A percentile compares a stretch with the other conserved stretches of the same genome.
Conservation (phyloP, 805 yeast genomes). For the Monosporozyma siamensis region DNA sequence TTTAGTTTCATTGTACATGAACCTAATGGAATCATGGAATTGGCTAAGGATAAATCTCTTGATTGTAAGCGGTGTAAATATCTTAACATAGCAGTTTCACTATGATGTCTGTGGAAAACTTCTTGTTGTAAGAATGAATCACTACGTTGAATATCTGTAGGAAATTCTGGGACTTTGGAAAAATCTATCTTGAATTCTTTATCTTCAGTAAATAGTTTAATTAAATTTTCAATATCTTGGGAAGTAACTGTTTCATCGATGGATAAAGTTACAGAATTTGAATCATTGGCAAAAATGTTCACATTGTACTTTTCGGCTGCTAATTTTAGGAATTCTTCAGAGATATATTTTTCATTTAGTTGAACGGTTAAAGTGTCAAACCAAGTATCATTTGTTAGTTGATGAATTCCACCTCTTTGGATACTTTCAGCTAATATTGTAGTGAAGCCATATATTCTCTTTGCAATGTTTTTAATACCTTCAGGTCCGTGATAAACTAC, state of each 20-base stretch:
- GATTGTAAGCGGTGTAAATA: conserved; percentile 77
- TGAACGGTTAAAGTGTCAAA: conserved; percentile 81
- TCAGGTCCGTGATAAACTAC: conserved; percentile 94
- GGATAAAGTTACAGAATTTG: conserved; percentile 57
- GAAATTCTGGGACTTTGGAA: conserved; percentile 40
- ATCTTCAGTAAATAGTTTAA: conserved; percentile 42
- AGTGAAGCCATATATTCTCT: conserved; percentile 66
- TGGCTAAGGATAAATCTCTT: conserved; percentile 86
- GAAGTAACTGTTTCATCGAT: conserved; percentile 80
- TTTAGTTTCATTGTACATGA: conserved; percentile 98
- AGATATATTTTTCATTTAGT: conserved; percentile 39
- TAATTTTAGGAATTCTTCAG: conserved; percentile 1
- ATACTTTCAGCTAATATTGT: conserved; percentile 58
- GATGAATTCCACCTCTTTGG: conserved; percentile 23
- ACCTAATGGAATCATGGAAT: conserved; percentile 95
- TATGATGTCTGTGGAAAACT: conserved; percentile 80
- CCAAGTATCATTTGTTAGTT: conserved; percentile 44
- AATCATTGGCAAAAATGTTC: conserved; percentile 65
- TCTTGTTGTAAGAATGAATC: conserved; percentile 57
- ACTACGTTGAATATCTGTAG: conserved; percentile 41
- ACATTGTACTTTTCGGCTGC: conserved; percentile 48
- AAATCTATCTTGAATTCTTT: conserved; percentile 13
- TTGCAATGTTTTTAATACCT: conserved; percentile 72
- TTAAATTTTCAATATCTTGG: conserved; percentile 49
- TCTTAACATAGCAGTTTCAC: conserved; percentile 91